Conservation (phyloP, 163 green algal species). For the Chlorella variabilis region DNA sequence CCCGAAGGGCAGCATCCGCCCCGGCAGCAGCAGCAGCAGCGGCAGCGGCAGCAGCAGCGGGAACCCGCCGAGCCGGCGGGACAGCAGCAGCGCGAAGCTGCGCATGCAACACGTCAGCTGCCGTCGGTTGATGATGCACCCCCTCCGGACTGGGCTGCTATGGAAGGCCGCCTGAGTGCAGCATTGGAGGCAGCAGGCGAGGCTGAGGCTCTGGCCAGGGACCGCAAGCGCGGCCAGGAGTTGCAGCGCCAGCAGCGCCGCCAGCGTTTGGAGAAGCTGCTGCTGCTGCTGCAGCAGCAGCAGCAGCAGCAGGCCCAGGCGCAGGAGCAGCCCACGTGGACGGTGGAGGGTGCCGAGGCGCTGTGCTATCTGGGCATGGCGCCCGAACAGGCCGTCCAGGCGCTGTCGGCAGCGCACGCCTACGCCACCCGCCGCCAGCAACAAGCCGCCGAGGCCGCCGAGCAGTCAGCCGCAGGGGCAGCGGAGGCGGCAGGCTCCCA, state of each 20-base stretch:
- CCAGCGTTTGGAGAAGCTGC: neutral
- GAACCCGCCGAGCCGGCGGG: neutral
- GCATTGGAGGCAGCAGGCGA: no score
- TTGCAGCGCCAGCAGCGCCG: neutral
- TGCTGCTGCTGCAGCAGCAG: neutral
- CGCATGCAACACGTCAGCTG: neutral
- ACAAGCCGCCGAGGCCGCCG: neutral
- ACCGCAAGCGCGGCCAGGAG: neutral
- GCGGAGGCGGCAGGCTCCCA: neutral
- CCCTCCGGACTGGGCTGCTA: no score
- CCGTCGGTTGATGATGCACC: no score
- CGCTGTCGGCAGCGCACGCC: neutral
- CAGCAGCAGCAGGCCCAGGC: neutral
- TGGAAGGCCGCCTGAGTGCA: no score
- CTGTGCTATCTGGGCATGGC: constrained; percentile 6
- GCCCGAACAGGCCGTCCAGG: constrained; percentile 2
- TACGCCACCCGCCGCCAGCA: neutral
- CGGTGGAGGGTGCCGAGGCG: constrained; percentile 6
- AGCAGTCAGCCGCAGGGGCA: neutral
- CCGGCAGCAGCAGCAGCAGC: neutral
- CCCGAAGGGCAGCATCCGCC: no score
- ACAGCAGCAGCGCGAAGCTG: neutral
- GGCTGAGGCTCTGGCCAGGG: no score
- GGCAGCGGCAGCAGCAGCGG: neutral
- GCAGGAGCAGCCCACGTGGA: neutral